Evolutionary conservation across 306 rosid species (phyloP).

Genomic region (Argentina anserina): DNA sequence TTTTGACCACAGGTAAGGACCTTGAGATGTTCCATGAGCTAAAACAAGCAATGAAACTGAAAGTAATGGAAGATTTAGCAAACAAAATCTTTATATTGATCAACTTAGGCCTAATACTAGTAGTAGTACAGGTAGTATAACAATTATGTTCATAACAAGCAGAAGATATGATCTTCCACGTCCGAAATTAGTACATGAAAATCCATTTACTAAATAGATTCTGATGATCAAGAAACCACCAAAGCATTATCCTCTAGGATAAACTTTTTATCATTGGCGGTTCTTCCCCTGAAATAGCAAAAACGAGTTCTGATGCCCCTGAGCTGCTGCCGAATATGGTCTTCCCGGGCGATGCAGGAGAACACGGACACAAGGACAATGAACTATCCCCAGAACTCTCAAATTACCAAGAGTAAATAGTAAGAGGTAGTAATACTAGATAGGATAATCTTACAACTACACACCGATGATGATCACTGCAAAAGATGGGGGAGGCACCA

Average conservation of each 20-base stretch:
- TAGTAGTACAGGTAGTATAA: constrained; percentile 37
- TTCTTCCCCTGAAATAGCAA: constrained; percentile 38
- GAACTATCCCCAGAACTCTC: constrained; percentile 30
- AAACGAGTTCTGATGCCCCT: constrained; percentile 36
- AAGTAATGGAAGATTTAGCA: constrained; percentile 19
- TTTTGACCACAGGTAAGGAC: background rate
- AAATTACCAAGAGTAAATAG: constrained; percentile 27
- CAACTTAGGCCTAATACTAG: constrained; percentile 23
- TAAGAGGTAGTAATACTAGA: constrained; percentile 33
- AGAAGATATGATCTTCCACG: constrained; percentile 28
- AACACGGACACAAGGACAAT: constrained; percentile 9
- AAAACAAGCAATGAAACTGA: constrained; percentile 11
- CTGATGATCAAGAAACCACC: constrained; percentile 29
- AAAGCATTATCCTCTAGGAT: constrained; percentile 31
- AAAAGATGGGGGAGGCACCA: constrained; percentile 32
- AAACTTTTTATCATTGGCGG: constrained; percentile 32
- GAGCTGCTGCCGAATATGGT: constrained; percentile 32
- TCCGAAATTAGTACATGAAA: constrained; percentile 43
- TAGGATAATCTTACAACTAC: constrained; percentile 59
- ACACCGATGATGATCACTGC: constrained; percentile 40
- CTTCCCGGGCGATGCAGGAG: constrained; percentile 10
- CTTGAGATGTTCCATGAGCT: background rate
- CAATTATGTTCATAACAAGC: constrained; percentile 55
- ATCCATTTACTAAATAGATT: constrained; percentile 41
- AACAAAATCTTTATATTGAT: constrained; percentile 40